phyloP scores from a whole-genome alignment of 106 monocot genomes.

The Ottelia alismoides region DNA sequence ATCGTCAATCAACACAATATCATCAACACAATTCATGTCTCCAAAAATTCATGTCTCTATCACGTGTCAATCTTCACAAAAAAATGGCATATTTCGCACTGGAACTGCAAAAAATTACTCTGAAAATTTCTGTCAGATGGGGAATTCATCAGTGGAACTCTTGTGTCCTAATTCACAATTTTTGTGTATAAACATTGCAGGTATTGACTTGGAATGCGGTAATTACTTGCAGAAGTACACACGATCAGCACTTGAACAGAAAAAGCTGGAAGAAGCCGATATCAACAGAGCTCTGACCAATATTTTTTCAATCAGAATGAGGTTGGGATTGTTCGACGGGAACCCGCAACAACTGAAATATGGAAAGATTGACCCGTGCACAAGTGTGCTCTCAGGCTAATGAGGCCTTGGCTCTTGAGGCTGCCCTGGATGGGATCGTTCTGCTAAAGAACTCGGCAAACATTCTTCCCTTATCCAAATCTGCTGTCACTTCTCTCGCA shows the following conservation, averaged over 20 bases:
- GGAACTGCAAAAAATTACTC: too few relatives aligned
- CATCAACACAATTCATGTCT: too few relatives aligned
- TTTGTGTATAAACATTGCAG: slow-evolving; percentile 37
- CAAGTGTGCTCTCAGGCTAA: slow-evolving; percentile 55
- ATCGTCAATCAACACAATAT: too few relatives aligned
- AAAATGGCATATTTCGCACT: too few relatives aligned
- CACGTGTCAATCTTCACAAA: too few relatives aligned
- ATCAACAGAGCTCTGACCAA: slow-evolving; percentile 73
- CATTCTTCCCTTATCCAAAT: slow-evolving; percentile 49
- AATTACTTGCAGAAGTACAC: slow-evolving; percentile 53
- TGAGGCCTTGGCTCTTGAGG: slow-evolving; percentile 60
- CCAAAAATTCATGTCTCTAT: too few relatives aligned
- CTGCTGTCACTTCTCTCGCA: slow-evolving; percentile 36
- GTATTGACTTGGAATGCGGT: slow-evolving; percentile 95
- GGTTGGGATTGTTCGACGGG: slow-evolving; percentile 77
- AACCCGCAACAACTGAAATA: slow-evolving; percentile 32
- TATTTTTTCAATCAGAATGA: slow-evolving; percentile 70
- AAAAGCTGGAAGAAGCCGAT: slow-evolving; percentile 45
- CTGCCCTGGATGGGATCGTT: slow-evolving; percentile 77
- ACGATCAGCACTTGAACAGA: slow-evolving; percentile 36
- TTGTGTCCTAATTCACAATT: too few relatives aligned
- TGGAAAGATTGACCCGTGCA: slow-evolving; percentile 33
- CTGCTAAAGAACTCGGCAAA: slow-evolving; percentile 53
- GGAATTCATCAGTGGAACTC: too few relatives aligned
- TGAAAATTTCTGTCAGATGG: too few relatives aligned